These are phyloP conservation scores for Trichoderma sp. DNA, from an alignment of 2,329 filamentous ascomycete species.

Conservation along the genomic window DNA sequence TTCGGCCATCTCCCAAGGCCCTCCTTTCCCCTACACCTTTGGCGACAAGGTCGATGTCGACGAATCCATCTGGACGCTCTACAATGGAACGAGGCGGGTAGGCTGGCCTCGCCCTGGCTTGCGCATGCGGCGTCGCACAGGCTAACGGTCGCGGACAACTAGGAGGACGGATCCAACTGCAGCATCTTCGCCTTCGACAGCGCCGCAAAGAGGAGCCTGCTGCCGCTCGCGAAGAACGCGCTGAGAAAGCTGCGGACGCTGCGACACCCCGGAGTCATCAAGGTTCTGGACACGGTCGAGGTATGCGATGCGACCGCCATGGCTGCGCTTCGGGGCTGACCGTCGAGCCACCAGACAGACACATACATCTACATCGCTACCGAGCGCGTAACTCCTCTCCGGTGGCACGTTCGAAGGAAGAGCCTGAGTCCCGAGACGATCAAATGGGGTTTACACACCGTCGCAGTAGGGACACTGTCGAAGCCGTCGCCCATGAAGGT, in stretches of 20 bases:
- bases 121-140: not conserved
- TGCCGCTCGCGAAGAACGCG: constrained; percentile 90
- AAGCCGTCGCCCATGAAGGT: too few species aligned
- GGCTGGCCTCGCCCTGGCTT: constrained; percentile 32
- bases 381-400: constrained; percentile 81
- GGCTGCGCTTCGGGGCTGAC: constrained; percentile 33
- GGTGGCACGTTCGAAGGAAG: constrained; percentile 88
- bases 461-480: constrained; percentile 65
- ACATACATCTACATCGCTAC: constrained; percentile 95
- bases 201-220: constrained; percentile 72
- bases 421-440: constrained; percentile 87
- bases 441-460: constrained; percentile 90
- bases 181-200: constrained; percentile 98
- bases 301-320: constrained; percentile 48
- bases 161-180: constrained; percentile 94
- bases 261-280: constrained; percentile 91
- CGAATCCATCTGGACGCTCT: constrained; percentile 93
- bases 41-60: constrained; percentile 91
- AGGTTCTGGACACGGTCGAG: constrained; percentile 92
- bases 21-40: constrained; percentile 88
- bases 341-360: constrained; percentile 67
- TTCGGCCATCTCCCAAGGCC: constrained; percentile 93
- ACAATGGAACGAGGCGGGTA: constrained; percentile 92
- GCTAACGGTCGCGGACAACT: constrained; percentile 8
- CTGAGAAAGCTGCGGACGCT: constrained; percentile 91